Evolutionary conservation across 129 eudicot species (phyloP).

Genomic region (Heracleum sosnowskyi): DNA sequence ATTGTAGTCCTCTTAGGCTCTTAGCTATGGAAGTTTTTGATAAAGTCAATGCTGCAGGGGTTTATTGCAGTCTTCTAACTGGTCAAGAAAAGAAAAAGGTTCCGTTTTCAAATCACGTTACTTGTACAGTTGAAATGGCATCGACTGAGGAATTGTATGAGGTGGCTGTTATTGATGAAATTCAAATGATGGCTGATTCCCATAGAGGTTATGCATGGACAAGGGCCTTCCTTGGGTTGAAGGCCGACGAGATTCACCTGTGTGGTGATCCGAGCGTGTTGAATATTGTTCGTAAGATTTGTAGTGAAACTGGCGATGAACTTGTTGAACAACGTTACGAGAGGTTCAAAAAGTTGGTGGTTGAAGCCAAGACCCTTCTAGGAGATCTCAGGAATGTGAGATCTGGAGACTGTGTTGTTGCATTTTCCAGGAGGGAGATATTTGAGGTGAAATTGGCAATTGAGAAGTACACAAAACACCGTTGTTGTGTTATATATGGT

Average conservation of each 20-base stretch:
- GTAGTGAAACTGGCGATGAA: slow-evolving; percentile 86
- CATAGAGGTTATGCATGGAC: slow-evolving; percentile 94
- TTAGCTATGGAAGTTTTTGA: slow-evolving; percentile 99
- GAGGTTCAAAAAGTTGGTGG: slow-evolving; percentile 88
- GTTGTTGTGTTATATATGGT: slow-evolving; percentile 94
- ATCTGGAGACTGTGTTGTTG: slow-evolving; percentile 94
- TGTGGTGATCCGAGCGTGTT: slow-evolving; percentile 99
- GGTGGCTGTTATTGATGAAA: slow-evolving; percentile 93
- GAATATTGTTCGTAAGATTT: slow-evolving; percentile 55
- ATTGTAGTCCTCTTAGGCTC: slow-evolving; percentile 95
- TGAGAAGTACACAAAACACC: slow-evolving; percentile 74
- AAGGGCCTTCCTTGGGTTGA: slow-evolving; percentile 87
- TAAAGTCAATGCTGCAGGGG: slow-evolving; percentile 72
- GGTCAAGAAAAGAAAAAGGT: slow-evolving; percentile 89
- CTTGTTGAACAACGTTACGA: slow-evolving; percentile 68
- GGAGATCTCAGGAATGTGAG: slow-evolving; percentile 78
- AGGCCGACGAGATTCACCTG: slow-evolving; percentile 90
- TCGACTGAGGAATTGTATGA: slow-evolving; percentile 75
- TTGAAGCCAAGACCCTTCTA: slow-evolving; percentile 84
- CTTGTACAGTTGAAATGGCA: slow-evolving; percentile 98
- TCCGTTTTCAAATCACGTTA: slow-evolving; percentile 74
- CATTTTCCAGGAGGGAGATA: slow-evolving; percentile 90
- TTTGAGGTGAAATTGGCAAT: slow-evolving; percentile 89
- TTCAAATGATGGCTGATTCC: slow-evolving; percentile 91
- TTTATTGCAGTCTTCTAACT: slow-evolving; percentile 82